Evolutionary conservation across 441 rosid species (phyloP), one percentile per base, ranked within the genome.

Genomic region (Dalechampia spathulata): DNA sequence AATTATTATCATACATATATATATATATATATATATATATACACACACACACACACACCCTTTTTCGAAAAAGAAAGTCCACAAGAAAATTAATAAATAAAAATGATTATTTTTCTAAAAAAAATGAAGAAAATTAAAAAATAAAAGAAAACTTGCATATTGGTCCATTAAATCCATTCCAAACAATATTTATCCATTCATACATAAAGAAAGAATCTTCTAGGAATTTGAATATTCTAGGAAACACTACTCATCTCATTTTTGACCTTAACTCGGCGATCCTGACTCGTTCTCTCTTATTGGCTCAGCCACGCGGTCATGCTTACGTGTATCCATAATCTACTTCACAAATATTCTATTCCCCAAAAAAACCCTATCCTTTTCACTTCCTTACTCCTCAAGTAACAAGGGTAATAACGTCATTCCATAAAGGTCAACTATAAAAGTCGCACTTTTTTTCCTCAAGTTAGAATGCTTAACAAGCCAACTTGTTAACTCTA

Each of bases 371-470:
- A 38, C 67, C 23, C 38, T 52, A 26, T 17, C 7, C 15, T 25
- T 48, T 32, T 6, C 6, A 17, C 48, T 56, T n/a, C 40, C 70
- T 54, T 57, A 9, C 46, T 34, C 14, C 17, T 9, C 57, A 57
- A 62, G 61, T 38, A 6, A 7, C 22, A 45, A 52, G 75, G 76
- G 71, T 37, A 63, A 0, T 45, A 57, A 26, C 42, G 72, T 62
- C 75, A 69, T 75, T 71, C 30, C 1, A 5, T 3, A 2, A 55
- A 65, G 55, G 73, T 72, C 79, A 74, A 72, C 72, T 49, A 13
- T 6, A 50, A 70, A 70, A 69, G 73, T 62, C 74, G 53, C 22
- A 40, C 2, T 17, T 46, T 36, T 47, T 16, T 28, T 17, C 34
- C 34, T 30, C 8, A 30, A 27, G 56, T 41, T 30, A 38, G 61